Evolutionary conservation across 805 yeast genomes (phyloP), one percentile per base, ranked within the genome.

Genomic region (Candida xiaguanensis): DNA sequence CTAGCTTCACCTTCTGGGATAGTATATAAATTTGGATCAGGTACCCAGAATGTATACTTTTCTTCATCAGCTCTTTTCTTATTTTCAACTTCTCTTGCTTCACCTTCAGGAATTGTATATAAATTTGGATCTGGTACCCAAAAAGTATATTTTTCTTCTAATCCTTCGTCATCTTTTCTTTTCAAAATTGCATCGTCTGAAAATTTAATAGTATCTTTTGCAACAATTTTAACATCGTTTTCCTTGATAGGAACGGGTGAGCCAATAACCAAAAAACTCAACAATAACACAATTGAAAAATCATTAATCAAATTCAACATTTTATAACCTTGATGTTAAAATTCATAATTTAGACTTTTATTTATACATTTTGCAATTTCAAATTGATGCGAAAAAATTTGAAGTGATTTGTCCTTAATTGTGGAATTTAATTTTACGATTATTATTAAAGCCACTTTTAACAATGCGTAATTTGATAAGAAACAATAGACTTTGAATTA

Each of bases 81-180:
- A 5, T 13, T 15, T 28, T 28, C 12, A 8, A 11, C 12, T 16
- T 15, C 12, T 14, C n/a, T 28, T 28, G 5, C 14, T 7, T 28
- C 31, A 4, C n/a, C 17, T 15, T 28, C 31, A 7, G 17, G 17
- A 28, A 28, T 28, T n/a, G 31, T 14, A 11, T 11, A 16, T 11
- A 28, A 28, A 11, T 28, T 28, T 28, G 31, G 31, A 28, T 28
- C 28, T 11, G 28, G 28, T 8, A 25, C 28, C 28, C 28, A 25
- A 25, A 11, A 11, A n/a, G 28, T 25, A 12, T 25, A 25, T n/a
- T 25, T 25, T 6, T 9, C 12, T 25, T 25, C 28, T 8, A 7
- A 8, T 11, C 13, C 28, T 11, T 25, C 13, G 5, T 7, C 14
- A 8, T 25, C 28, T 11, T 12, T n/a, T 25, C 12, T 25, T 25